These are phyloP conservation scores for Artomyces pyxidatus DNA, from an alignment of 768 basidiomycete species.

Conservation along the genomic window DNA sequence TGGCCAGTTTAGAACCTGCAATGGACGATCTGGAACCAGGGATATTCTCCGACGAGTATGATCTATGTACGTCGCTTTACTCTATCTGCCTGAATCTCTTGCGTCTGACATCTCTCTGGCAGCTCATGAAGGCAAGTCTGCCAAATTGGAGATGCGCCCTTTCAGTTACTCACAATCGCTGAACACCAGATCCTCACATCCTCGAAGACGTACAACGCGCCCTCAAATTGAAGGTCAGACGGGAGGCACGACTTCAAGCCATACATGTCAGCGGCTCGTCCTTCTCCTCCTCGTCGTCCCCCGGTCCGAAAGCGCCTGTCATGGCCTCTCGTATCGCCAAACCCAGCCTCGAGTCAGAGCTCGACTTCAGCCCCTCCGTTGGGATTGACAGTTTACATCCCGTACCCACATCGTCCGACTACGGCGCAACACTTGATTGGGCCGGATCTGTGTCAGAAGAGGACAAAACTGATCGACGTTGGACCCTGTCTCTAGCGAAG, in stretches of 20 bases:
- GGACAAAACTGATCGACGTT: slow-evolving; percentile 49
- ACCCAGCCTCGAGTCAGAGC: slow-evolving; percentile 31
- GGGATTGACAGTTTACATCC: slow-evolving; percentile 45
- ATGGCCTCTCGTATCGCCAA: slow-evolving; percentile 16
- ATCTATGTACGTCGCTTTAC: slow-evolving; percentile 46
- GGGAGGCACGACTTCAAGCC: slow-evolving; percentile 53
- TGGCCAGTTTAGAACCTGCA: slow-evolving; percentile 3
- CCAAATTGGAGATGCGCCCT: neutral
- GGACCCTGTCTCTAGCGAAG: slow-evolving; percentile 51
- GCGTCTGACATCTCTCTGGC: slow-evolving; percentile 13
- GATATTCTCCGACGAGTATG: slow-evolving; percentile 67
- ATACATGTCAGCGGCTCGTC: slow-evolving; percentile 13
- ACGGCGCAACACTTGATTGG: slow-evolving; percentile 71
- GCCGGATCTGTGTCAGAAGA: slow-evolving; percentile 47
- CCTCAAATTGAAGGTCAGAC: slow-evolving; percentile 61
- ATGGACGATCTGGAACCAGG: slow-evolving; percentile 15
- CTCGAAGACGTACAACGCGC: slow-evolving; percentile 76
- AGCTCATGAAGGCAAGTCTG: slow-evolving; percentile 68
- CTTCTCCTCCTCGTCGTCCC: slow-evolving; percentile 20
- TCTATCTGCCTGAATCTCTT: neutral
- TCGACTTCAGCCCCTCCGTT: slow-evolving; percentile 67
- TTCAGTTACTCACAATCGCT: slow-evolving; percentile 10
- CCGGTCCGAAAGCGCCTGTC: slow-evolving; percentile 26
- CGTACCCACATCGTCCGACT: slow-evolving; percentile 59
- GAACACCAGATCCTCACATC: slow-evolving; percentile 59